Base-by-base conservation (phyloP, 768 basidiomycete species). In the Russula foetens region DNA sequence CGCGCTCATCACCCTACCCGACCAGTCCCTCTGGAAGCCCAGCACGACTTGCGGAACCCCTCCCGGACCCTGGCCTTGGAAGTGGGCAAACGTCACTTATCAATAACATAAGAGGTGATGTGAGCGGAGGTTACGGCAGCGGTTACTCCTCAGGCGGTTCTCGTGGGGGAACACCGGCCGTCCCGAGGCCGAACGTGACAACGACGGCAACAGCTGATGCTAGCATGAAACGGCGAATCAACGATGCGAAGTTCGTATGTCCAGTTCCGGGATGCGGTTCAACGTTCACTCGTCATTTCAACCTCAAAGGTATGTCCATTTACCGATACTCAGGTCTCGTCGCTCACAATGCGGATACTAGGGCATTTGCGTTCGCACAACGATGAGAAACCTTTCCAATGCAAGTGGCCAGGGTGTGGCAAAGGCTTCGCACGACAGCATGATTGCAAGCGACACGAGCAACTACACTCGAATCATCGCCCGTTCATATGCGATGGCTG, bases 221-320 rank as follows among this genome's bases (percentile, higher is more conserved):
- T 4, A 90, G 88, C 65, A 84, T 89, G 69, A 85, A 84, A 66
- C 77, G 94, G 58, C 77, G 94, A 66, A 96, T 92, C 69, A 90
- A 90, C 69, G 89, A 92, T 53, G 94, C 93, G 46, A 86, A 83
- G 63, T 96, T 95, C 69, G 73, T 81, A 61, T 98, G 94, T 73
- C 94, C 95, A 5, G 92, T 98, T 17, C 90, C 92, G 11, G 93
- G 92, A 14, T 98, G 94, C 75, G 92, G 92, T 47, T 93, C 91
- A 72, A 96, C 94, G n/a, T 98, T 98, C 74, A 97, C 95, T 44
- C 76, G 92, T 69, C 88, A 92, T 70, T 97, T 97, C 76, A 97
- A 97, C 70, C 71, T 97, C 59, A 93, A 94, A 71, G 95, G 88
- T 88, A 65, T 29, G 77, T 75, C 49, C 57, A 51, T 59, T 46